phyloP scores from a whole-genome alignment of 2,329 filamentous ascomycete genomes.

The Ustilaginoidea virens region DNA sequence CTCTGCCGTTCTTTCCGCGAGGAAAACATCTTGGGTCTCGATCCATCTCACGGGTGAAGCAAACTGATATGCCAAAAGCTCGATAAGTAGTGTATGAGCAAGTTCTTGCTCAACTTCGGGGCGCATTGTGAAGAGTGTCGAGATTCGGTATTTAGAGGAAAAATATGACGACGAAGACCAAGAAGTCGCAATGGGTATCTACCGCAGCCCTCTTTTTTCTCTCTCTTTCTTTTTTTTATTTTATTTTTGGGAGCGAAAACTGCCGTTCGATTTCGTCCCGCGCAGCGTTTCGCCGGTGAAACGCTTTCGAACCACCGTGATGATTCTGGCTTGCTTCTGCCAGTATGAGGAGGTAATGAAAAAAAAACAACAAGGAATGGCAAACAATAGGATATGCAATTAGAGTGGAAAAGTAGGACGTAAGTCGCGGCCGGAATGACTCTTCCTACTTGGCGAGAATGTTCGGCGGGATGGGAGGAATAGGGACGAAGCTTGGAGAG shows the following conservation, averaged over 20 bases:
- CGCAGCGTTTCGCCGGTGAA: too few relatives aligned
- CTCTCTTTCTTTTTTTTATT: too few relatives aligned
- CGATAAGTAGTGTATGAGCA: conserved; percentile 91
- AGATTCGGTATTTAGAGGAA: not conserved
- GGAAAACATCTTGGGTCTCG: conserved; percentile 98
- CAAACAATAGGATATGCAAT: conserved; percentile 5
- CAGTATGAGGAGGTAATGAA: conserved; percentile 3
- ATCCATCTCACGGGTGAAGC: conserved; percentile 99
- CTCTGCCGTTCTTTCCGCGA: conserved; percentile 90
- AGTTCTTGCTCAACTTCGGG: conserved; percentile 99
- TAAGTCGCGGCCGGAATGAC: conserved; percentile 7
- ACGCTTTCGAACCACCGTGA: too few relatives aligned
- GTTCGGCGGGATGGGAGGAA: conserved; percentile 3
- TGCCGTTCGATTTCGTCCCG: too few relatives aligned
- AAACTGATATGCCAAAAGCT: conserved; percentile 98
- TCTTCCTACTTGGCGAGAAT: conserved; percentile 13
- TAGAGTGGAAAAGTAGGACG: conserved; percentile 7
- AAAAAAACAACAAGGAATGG: conserved; percentile 5
- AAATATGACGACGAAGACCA: not conserved
- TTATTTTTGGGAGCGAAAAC: too few relatives aligned
- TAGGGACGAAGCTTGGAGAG: conserved; percentile 1
- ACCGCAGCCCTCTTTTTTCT: too few relatives aligned
- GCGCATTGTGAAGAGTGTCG: conserved; percentile 51
- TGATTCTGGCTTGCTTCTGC: too few relatives aligned
- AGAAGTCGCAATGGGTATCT: too few relatives aligned